A percentile compares a stretch with the other conserved stretches of the same genome.
Conservation (phyloP, 1,284 basidiomycete species). For the Fomitopsis pinicola region DNA sequence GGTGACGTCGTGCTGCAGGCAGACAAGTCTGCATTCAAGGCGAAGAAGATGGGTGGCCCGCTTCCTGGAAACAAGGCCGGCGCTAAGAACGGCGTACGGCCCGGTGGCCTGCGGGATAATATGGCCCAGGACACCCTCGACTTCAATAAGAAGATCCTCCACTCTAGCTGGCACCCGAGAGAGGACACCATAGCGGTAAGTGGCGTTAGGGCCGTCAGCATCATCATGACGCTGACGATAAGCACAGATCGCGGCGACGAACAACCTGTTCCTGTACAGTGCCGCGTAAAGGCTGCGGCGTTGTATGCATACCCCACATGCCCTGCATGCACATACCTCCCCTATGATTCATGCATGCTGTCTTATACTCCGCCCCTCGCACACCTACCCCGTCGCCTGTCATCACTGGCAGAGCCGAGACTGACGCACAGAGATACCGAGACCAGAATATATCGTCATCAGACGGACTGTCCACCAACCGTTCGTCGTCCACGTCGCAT, state of each 20-base stretch:
- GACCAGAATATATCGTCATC: constrained; percentile 3
- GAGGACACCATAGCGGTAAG: constrained; percentile 96
- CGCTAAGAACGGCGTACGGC: constrained; percentile 66
- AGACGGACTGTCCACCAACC: constrained; percentile 13
- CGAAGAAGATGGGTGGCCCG: constrained; percentile 93
- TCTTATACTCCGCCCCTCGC: constrained; percentile 4
- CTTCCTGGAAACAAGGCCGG: constrained; percentile 65
- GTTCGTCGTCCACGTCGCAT: neutral
- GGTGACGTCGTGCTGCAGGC: constrained; percentile 95
- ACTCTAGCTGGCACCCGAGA: constrained; percentile 95
- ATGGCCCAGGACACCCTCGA: constrained; percentile 91
- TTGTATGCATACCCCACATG: constrained; percentile 8
- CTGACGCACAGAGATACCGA: constrained; percentile 19
- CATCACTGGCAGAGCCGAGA: constrained; percentile 15
- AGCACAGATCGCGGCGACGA: constrained; percentile 85
- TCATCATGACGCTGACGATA: constrained; percentile 4
- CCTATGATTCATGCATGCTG: neutral
- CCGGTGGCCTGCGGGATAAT: constrained; percentile 71
- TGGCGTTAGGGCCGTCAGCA: constrained; percentile 12
- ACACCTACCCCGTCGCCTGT: constrained; percentile 6
- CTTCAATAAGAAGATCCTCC: constrained; percentile 99
- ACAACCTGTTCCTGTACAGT: constrained; percentile 89
- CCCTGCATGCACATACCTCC: constrained; percentile 2
- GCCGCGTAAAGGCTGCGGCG: constrained; percentile 52
- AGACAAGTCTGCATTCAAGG: constrained; percentile 99